Base-by-base conservation (phyloP, 768 basidiomycete genomes). In the Obba rivulosa region DNA sequence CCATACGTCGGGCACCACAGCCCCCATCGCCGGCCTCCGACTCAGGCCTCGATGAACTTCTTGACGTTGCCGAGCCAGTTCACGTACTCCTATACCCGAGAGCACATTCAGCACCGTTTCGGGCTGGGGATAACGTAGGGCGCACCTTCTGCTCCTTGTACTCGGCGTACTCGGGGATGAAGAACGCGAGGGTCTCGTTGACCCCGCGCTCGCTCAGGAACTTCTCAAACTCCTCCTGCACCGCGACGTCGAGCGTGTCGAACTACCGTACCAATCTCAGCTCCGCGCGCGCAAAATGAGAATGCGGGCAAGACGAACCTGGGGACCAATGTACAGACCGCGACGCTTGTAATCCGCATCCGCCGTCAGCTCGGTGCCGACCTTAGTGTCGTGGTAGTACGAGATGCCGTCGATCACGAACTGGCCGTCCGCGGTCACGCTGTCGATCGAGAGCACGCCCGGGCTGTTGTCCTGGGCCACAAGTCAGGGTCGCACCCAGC, bases 281-380 rank as follows among this genome's bases (percentile, higher is more conserved):
- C 10, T 14, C 24, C 18, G 11, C 37, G n/a, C 48, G 24, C 41
- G 2, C 21, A 40, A 5, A 9, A 46, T 7, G 41, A 53, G 14
- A 43, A n/a, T 11, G 8, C 17, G 28, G 17, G 10, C 21, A 22
- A 21, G 54, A 55, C 70, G 50, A 56, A 88, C 83, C 73, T 87
- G 83, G 44, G 94, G 95, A 1, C 95, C 95, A 62, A 95, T 82
- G 75, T 96, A 98, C 55, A 88, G 70, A 2, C 88, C 92, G 17
- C 93, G 80, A 41, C 94, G 81, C 64, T 86, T 87, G 92, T 90
- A 97, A 70, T 97, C 93, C 8, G 88, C 86, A 54, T 98, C 92
- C 7, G 89, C 84, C 11, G 82, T 89, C 57, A 89, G 67, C 7
- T 86, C 87, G 13, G 80, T 83, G 11, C 83, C 92, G 11, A 88